Base-by-base conservation (phyloP, 768 basidiomycete genomes). In the Lactarius quietus region DNA sequence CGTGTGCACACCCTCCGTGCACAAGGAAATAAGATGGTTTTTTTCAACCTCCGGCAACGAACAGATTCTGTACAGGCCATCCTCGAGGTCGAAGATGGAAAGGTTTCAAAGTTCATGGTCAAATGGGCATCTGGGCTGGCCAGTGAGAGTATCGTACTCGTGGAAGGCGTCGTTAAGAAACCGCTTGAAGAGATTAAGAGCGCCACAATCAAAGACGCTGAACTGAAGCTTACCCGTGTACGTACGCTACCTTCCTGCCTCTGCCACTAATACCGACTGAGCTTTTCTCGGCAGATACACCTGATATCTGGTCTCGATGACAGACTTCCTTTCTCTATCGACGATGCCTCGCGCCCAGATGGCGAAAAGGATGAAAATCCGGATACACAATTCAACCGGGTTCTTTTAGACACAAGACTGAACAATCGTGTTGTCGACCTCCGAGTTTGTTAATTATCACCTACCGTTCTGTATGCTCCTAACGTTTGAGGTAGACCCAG, bases 91-190 rank as follows among this genome's bases (percentile, higher is more conserved):
- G 79, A 88, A 12, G 83, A 86, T 14, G 89, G 85, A 54, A 87
- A 84, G 72, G 83, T 98, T 31, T 95, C 93, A 67, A 98, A 95
- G 78, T 95, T 96, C 75, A 99, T 99, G 97, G 85, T 94, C 43
- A 97, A 94, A 77, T 98, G 91, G 90, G 85, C 88, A 20, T 86
- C 87, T 23, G 74, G 84, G 29, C 78, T 98, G 57, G 80, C 88
- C 31, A 84, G 84, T 71, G 97, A 99, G 79, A 92, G 89, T 64
- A 95, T 99, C 72, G 89, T 98, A 6, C 84, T 95, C 28, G 89
- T 96, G 6, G 89, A 95, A 76, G 96, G 94, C 43, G 72, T 81
- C 59, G 90, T 95, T 51, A 85, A 87, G 74, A 88, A 86, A 75
- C 85, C 88, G 38, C 87, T 85, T 1, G 90, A 91, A 72, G 82